Evolutionary conservation across 2,329 filamentous ascomycete genomes (phyloP).

Genomic region (Pseudopithomyces maydicus): DNA sequence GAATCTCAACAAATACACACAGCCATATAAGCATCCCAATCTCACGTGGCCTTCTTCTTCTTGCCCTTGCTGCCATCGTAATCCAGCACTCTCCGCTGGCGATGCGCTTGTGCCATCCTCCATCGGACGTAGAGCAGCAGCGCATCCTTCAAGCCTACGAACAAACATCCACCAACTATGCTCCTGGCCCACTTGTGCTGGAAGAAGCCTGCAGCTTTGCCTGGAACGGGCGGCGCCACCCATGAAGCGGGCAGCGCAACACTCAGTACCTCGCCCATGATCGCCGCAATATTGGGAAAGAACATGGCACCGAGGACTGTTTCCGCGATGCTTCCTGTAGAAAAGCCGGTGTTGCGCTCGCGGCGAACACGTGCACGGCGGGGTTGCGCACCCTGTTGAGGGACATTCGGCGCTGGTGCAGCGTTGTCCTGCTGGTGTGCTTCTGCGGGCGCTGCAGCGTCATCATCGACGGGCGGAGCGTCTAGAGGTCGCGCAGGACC

Average conservation of each 20-base stretch:
- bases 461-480: slow-evolving; percentile 38
- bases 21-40: background rate
- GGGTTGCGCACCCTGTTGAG: slow-evolving; percentile 22
- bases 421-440: slow-evolving; percentile 17
- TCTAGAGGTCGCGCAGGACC: slow-evolving; percentile 36
- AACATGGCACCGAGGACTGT: slow-evolving; percentile 72
- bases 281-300: slow-evolving; percentile 80
- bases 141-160: slow-evolving; percentile 79
- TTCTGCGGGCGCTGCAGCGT: slow-evolving; percentile 16
- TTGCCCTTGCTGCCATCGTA: slow-evolving; percentile 34
- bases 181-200: slow-evolving; percentile 89
- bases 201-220: slow-evolving; percentile 67
- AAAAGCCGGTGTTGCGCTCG: slow-evolving; percentile 58
- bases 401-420: slow-evolving; percentile 37
- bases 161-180: slow-evolving; percentile 84
- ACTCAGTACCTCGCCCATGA: slow-evolving; percentile 76
- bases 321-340: slow-evolving; percentile 61
- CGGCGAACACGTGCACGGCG: slow-evolving; percentile 39
- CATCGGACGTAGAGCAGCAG: slow-evolving; percentile 63
- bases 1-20: background rate
- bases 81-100: slow-evolving; percentile 52
- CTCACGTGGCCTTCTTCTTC: slow-evolving; percentile 13
- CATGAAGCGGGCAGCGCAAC: slow-evolving; percentile 70
- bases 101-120: slow-evolving; percentile 56
- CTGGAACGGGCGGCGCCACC: slow-evolving; percentile 53